Conservation (phyloP, 2,329 filamentous ascomycete species). For the Aspergillus floridensis region DNA sequence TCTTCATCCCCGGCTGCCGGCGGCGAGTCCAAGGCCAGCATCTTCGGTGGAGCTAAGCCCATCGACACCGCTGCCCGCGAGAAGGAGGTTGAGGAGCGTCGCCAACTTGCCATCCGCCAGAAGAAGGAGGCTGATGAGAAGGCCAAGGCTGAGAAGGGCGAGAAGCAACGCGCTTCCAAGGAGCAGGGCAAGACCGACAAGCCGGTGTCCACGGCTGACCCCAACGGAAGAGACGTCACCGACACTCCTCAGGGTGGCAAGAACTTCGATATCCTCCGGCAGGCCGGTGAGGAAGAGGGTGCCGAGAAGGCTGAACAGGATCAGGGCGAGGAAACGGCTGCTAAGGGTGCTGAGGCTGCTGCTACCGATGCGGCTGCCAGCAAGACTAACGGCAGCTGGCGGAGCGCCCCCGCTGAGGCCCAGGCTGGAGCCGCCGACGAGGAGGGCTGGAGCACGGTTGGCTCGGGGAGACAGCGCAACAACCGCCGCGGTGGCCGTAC, state of each 20-base stretch:
- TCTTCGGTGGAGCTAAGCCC: slow-evolving; percentile 88
- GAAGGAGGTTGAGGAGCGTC: slow-evolving; percentile 86
- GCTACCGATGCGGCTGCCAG: slow-evolving; percentile 53
- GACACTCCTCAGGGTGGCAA: slow-evolving; percentile 45
- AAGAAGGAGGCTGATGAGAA: slow-evolving; percentile 88
- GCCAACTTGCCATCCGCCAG: slow-evolving; percentile 68
- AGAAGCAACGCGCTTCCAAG: slow-evolving; percentile 56
- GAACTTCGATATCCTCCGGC: slow-evolving; percentile 57
- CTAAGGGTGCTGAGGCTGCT: slow-evolving; percentile 49
- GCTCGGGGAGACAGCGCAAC: slow-evolving; percentile 41
- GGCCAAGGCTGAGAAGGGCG: slow-evolving; percentile 69
- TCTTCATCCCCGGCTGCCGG: slow-evolving; percentile 51
- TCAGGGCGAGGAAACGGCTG: slow-evolving; percentile 47
- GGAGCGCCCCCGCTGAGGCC: slow-evolving; percentile 32
- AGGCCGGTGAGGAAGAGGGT: slow-evolving; percentile 48
- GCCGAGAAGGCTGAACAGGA: slow-evolving; percentile 53
- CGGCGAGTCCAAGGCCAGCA: slow-evolving; percentile 77
- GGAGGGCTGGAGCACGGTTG: slow-evolving; percentile 51
- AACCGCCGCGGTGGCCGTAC: slow-evolving; percentile 45
- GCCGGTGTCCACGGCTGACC: slow-evolving; percentile 30
- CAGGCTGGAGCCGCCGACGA: slow-evolving; percentile 39
- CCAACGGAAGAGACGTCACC: slow-evolving; percentile 41
- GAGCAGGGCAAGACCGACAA: slow-evolving; percentile 39
- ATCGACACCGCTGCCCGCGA: slow-evolving; percentile 91
- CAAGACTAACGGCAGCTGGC: slow-evolving; percentile 45